Conservation (phyloP, 1,284 basidiomycete species). For the Cryptococcus sp. region DNA sequence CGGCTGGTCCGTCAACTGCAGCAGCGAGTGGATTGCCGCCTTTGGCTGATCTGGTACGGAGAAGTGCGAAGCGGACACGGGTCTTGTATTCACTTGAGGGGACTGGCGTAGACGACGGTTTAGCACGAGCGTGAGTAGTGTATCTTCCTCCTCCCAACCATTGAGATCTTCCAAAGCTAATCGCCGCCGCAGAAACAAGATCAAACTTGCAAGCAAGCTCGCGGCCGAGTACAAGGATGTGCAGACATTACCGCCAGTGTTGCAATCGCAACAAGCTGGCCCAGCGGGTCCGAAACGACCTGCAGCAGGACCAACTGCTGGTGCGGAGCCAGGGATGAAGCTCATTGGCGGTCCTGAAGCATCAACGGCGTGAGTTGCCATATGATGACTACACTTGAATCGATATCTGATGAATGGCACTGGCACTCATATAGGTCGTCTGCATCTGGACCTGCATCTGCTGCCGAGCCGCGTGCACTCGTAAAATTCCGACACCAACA, state of each 20-base stretch:
- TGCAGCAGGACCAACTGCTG: slow-evolving; percentile 67
- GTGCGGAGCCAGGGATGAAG: slow-evolving; percentile 21
- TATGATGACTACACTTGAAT: no score
- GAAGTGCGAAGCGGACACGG: slow-evolving; percentile 54
- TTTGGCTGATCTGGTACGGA: slow-evolving; percentile 50
- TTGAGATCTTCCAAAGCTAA: no score
- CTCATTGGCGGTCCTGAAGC: slow-evolving; percentile 36
- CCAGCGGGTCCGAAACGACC: slow-evolving; percentile 73
- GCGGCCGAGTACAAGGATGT: slow-evolving; percentile 83
- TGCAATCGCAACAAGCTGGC: slow-evolving; percentile 74
- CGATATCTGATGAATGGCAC: neutral
- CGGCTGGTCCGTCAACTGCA: slow-evolving; percentile 33
- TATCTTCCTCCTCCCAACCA: neutral
- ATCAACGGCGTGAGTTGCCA: slow-evolving; percentile 19
- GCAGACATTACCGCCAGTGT: slow-evolving; percentile 77
- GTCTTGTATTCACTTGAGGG: slow-evolving; percentile 51
- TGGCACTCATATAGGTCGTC: neutral
- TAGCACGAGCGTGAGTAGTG: slow-evolving; percentile 50
- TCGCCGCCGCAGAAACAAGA: slow-evolving; percentile 48
- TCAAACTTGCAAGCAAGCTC: slow-evolving; percentile 66
- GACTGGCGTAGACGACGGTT: slow-evolving; percentile 41
- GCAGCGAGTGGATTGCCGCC: slow-evolving; percentile 31
- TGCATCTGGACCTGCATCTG: slow-evolving; percentile 10
- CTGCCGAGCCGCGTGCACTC: slow-evolving; percentile 38
- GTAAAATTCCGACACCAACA: slow-evolving; percentile 55